Conservation (phyloP, 768 basidiomycete species). For the Scleroderma citrinum region DNA sequence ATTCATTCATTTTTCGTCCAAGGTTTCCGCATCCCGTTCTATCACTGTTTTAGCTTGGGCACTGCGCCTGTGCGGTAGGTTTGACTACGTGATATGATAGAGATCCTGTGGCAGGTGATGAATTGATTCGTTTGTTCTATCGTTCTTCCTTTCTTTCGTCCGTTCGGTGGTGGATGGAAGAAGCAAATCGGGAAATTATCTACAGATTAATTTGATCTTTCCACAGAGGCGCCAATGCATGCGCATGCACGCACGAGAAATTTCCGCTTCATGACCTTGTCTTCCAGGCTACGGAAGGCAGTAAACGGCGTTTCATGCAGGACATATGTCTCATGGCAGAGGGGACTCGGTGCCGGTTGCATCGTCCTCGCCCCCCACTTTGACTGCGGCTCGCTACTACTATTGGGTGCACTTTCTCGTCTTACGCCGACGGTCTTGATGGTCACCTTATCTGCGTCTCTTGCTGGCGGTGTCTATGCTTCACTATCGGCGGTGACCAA, state of each 20-base stretch:
- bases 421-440: no score
- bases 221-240: background rate
- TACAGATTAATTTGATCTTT: background rate
- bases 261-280: background rate
- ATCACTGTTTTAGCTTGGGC: background rate
- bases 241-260: background rate
- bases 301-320: background rate
- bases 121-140: no score
- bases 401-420: no score
- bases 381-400: no score
- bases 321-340: background rate
- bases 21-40: background rate
- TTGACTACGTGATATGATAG: background rate
- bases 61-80: no score
- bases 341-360: background rate
- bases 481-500: no score
- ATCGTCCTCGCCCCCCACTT: background rate
- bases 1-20: no score
- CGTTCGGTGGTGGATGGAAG: background rate
- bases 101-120: no score
- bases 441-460: no score
- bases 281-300: background rate
- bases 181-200: background rate
- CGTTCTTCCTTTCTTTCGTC: no score
- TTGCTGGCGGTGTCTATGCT: no score